Percentiles rank a stretch among this genome's conserved stretches.
Evolutionary conservation across 2,329 filamentous ascomycete genomes (phyloP).

Genomic region (Nemania sp.): DNA sequence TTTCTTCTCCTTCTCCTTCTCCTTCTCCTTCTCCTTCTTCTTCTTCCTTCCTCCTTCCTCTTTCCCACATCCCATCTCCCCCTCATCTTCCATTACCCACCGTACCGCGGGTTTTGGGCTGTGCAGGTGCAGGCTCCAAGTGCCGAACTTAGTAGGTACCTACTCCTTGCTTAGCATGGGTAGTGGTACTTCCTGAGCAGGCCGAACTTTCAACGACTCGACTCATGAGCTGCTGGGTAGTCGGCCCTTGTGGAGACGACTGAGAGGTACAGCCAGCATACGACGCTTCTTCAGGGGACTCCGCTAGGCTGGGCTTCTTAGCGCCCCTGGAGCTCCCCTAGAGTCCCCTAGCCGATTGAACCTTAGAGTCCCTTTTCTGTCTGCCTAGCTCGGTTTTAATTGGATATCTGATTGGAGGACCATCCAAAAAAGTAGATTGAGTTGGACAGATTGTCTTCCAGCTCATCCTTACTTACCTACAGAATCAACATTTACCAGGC

Average conservation of each 20-base stretch:
- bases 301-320: slow-evolving; percentile 16
- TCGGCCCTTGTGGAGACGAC: slow-evolving; percentile 10
- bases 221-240: not conserved
- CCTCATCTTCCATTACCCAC: not conserved
- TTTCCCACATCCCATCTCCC: slow-evolving; percentile 5
- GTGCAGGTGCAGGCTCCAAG: not conserved
- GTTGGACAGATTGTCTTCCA: slow-evolving; percentile 21
- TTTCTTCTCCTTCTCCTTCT: not conserved
- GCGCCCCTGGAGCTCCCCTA: slow-evolving; percentile 15
- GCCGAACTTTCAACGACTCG: not conserved
- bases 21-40: slow-evolving; percentile 7
- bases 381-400: slow-evolving; percentile 6
- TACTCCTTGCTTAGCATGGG: too few relatives aligned
- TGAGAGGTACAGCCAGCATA: not conserved
- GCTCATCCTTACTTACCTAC: not conserved
- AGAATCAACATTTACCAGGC: too few relatives aligned
- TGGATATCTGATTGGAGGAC: slow-evolving; percentile 3
- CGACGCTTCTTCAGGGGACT: slow-evolving; percentile 1
- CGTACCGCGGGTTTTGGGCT: not conserved
- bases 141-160: too few relatives aligned
- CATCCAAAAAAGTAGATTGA: slow-evolving; percentile 14
- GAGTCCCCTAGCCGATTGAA: slow-evolving; percentile 4
- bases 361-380: slow-evolving; percentile 1
- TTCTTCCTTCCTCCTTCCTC: slow-evolving; percentile 1
- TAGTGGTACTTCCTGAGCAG: too few relatives aligned